Evolutionary conservation across 2,329 filamentous ascomycete genomes (phyloP).

Genomic region (Aureobasidium sp.): DNA sequence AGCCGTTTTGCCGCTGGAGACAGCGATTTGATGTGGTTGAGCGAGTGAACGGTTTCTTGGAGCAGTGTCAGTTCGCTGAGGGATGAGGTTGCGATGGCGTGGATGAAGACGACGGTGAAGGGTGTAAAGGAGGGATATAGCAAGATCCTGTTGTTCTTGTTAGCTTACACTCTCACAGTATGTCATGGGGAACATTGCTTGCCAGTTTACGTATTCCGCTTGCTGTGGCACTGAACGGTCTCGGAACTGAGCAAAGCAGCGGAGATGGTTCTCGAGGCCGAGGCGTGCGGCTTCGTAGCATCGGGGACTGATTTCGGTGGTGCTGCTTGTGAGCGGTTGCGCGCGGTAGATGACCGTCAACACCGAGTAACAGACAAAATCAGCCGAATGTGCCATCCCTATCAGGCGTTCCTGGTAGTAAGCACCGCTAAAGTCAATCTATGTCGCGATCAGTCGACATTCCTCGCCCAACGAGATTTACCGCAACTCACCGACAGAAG

Average conservation of each 20-base stretch:
- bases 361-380: constrained; percentile 16
- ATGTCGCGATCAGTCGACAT: background rate
- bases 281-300: constrained; percentile 16
- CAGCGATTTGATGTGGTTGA: constrained; percentile 13
- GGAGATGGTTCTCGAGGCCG: constrained; percentile 13
- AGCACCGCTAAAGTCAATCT: constrained; percentile 4
- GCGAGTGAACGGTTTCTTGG: constrained; percentile 12
- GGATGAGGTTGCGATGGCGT: constrained; percentile 15
- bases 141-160: background rate
- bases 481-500: background rate
- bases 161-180: background rate
- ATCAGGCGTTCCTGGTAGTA: constrained; percentile 10
- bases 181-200: too few species aligned
- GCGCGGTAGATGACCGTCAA: constrained; percentile 16
- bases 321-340: constrained; percentile 11
- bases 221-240: background rate
- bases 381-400: constrained; percentile 9
- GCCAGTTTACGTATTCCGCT: constrained; percentile 15
- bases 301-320: constrained; percentile 16
- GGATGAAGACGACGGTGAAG: constrained; percentile 15
- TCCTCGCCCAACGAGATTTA: rapidly evolving
- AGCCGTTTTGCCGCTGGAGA: constrained; percentile 14
- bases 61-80: constrained; percentile 9
- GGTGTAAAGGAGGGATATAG: constrained; percentile 16
- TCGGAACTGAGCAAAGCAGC: constrained; percentile 13